phyloP scores from a whole-genome alignment of 257 asterid species.

The Scutellaria minor region DNA sequence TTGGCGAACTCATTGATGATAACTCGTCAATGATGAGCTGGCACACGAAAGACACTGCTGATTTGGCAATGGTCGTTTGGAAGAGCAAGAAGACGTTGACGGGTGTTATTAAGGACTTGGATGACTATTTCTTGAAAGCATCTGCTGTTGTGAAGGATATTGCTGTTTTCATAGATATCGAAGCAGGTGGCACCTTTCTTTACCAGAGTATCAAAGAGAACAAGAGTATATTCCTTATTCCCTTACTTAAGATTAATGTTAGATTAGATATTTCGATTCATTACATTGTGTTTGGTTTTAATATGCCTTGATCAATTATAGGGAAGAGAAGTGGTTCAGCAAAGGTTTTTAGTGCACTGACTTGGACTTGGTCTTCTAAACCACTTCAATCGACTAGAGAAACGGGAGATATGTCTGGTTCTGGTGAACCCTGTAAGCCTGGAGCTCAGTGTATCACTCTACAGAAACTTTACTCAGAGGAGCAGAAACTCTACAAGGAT shows the following conservation, averaged over 20 bases:
- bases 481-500: conserved; percentile 75
- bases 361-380: conserved; percentile 79
- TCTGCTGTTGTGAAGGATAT: conserved; percentile 69
- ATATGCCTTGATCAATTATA: conserved; percentile 33
- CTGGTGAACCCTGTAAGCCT: conserved; percentile 75
- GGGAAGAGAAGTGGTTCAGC: conserved; percentile 76
- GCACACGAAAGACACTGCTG: conserved; percentile 57
- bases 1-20: conserved; percentile 53
- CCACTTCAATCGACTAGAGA: conserved; percentile 58
- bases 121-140: conserved; percentile 77
- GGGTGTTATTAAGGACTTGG: conserved; percentile 65
- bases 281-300: conserved; percentile 1
- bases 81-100: conserved; percentile 59
- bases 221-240: conserved; percentile 54
- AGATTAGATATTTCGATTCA: not conserved
- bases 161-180: conserved; percentile 69
- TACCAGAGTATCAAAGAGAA: conserved; percentile 53
- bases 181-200: conserved; percentile 53
- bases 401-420: conserved; percentile 40
- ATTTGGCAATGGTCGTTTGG: conserved; percentile 74
- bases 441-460: conserved; percentile 83
- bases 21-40: conserved; percentile 57
- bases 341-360: conserved; percentile 70
- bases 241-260: conserved; percentile 21
- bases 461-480: conserved; percentile 68